Conservation (phyloP, 1,139 yeast genomes). For the Wickerhamiella pararugosa region DNA sequence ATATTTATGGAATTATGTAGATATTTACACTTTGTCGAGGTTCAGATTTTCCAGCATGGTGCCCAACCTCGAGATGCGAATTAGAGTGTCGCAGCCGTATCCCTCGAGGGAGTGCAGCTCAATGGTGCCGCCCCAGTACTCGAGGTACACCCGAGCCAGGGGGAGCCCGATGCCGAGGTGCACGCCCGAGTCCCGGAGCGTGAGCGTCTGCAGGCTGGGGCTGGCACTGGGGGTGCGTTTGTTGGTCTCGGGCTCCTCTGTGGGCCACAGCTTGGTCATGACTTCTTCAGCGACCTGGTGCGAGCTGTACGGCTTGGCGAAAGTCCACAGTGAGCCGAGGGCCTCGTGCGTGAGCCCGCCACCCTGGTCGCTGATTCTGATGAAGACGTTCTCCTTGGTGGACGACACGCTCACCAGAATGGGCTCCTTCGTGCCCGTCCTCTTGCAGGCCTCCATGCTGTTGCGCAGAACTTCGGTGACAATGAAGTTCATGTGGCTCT, state of each 20-base stretch:
- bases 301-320: slow-evolving; percentile 24
- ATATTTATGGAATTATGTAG: no score
- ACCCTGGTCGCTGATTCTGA: slow-evolving; percentile 77
- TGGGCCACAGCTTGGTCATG: slow-evolving; percentile 6
- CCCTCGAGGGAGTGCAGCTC: slow-evolving; percentile 76
- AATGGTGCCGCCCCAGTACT: slow-evolving; percentile 88
- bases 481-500: slow-evolving; percentile 71
- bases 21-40: slow-evolving; percentile 20
- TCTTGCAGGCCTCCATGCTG: slow-evolving; percentile 50
- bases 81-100: slow-evolving; percentile 77
- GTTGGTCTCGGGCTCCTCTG: slow-evolving; percentile 4
- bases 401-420: slow-evolving; percentile 56
- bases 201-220: slow-evolving; percentile 2
- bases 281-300: slow-evolving; percentile 1
- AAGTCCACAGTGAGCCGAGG: slow-evolving; percentile 63
- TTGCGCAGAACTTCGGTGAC: slow-evolving; percentile 79
- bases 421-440: slow-evolving; percentile 34
- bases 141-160: slow-evolving; percentile 81
- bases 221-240: slow-evolving; percentile 1
- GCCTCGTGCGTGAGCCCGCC: slow-evolving; percentile 61
- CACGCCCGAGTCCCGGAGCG: slow-evolving; percentile 35
- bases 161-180: slow-evolving; percentile 83
- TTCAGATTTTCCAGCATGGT: slow-evolving; percentile 48
- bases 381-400: slow-evolving; percentile 49
- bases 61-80: slow-evolving; percentile 67